Evolutionary conservation across 2,329 filamentous ascomycete genomes (phyloP).

Genomic region (Hyphodiscus sp.): DNA sequence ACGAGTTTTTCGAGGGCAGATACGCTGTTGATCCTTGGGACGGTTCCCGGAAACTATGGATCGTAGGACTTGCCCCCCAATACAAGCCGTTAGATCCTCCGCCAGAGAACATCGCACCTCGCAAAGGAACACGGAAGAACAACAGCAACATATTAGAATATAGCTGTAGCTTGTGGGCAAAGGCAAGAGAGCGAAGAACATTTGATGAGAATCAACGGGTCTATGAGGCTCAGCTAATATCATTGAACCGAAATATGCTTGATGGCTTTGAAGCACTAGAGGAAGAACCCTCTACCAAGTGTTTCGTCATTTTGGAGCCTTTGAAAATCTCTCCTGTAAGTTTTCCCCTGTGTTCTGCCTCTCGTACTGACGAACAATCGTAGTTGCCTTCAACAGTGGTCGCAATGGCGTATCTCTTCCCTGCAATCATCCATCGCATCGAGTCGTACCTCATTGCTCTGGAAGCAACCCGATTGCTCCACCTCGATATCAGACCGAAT

Average conservation of each 20-base stretch:
- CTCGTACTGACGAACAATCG: neutral
- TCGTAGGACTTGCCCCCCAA: constrained; percentile 45
- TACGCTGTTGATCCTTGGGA: constrained; percentile 53
- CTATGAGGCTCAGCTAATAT: constrained; percentile 64
- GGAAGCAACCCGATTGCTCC: constrained; percentile 64
- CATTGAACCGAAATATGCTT: constrained; percentile 76
- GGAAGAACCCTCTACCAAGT: constrained; percentile 38
- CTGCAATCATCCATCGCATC: constrained; percentile 76
- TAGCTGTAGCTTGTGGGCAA: constrained; percentile 68
- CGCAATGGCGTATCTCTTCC: constrained; percentile 67
- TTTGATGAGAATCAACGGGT: constrained; percentile 74
- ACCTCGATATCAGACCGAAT: constrained; percentile 55
- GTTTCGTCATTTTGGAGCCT: constrained; percentile 71
- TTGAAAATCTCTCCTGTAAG: constrained; percentile 69
- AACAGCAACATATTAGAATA: constrained; percentile 71
- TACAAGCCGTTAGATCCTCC: constrained; percentile 60
- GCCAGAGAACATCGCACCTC: constrained; percentile 47
- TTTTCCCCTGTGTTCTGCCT: constrained; percentile 13
- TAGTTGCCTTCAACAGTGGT: constrained; percentile 66
- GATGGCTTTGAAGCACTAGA: constrained; percentile 55
- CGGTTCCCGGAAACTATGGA: constrained; percentile 57
- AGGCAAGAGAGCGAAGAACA: constrained; percentile 42
- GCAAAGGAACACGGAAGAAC: constrained; percentile 37
- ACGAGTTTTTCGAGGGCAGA: constrained; percentile 45
- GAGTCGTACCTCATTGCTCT: constrained; percentile 75